Percentiles rank a stretch among this genome's conserved stretches.
Conservation (phyloP, 2,329 filamentous ascomycete genomes). For the Aureobasidium namibiae region DNA sequence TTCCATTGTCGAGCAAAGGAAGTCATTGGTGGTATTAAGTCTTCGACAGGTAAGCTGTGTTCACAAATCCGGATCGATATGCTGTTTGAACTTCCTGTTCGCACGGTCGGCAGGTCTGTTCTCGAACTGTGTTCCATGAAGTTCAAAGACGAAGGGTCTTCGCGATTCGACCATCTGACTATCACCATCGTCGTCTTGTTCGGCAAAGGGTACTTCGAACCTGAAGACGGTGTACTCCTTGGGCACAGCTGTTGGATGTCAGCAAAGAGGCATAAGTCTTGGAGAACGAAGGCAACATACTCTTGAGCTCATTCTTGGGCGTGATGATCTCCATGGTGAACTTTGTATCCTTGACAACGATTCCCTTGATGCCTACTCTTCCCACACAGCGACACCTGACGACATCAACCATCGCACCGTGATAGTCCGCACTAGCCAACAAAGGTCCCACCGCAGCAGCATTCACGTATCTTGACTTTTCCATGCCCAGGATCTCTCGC, state of each 20-base stretch:
- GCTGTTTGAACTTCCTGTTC: slow-evolving; percentile 84
- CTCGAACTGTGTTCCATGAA: slow-evolving; percentile 82
- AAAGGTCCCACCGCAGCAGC: slow-evolving; percentile 58
- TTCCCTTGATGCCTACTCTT: slow-evolving; percentile 74
- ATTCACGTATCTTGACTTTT: slow-evolving; percentile 41
- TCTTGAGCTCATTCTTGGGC: slow-evolving; percentile 59
- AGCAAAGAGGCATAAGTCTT: background rate
- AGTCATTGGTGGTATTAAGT: no score
- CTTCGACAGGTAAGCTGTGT: accelerated
- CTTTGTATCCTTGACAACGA: slow-evolving; percentile 81
- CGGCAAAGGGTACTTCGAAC: slow-evolving; percentile 54
- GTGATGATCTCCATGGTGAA: slow-evolving; percentile 83
- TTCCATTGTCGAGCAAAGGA: background rate
- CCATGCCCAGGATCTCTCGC: slow-evolving; percentile 63
- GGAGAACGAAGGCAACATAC: slow-evolving; percentile 29
- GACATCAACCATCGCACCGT: slow-evolving; percentile 77
- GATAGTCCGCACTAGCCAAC: slow-evolving; percentile 78
- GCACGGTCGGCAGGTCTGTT: slow-evolving; percentile 74
- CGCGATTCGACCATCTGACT: slow-evolving; percentile 18
- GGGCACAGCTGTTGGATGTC: slow-evolving; percentile 54
- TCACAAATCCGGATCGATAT: slow-evolving; percentile 69
- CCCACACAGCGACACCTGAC: slow-evolving; percentile 72
- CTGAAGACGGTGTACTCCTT: slow-evolving; percentile 86
- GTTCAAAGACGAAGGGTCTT: slow-evolving; percentile 64
- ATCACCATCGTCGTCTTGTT: slow-evolving; percentile 17